These are phyloP conservation scores for Camellia japonica DNA, from an alignment of 148 eudicot species.

Conservation along the genomic window DNA sequence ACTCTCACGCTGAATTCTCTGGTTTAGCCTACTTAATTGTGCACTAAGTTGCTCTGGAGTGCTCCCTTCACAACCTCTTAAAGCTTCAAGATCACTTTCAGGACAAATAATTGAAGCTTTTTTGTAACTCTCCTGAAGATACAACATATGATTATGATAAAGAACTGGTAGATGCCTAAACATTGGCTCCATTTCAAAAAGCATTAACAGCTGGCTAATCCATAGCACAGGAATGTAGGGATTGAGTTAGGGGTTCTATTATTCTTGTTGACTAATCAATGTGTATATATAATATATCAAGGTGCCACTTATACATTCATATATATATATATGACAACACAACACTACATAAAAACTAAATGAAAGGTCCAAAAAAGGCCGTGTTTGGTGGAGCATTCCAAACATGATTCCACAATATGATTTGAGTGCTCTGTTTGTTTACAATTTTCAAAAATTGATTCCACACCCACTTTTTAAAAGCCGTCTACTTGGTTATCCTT, in stretches of 20 bases:
- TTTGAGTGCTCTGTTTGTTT: too few species aligned
- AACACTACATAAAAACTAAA: background rate
- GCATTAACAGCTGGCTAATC: background rate
- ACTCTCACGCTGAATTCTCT: constrained; percentile 65
- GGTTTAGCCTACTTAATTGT: constrained; percentile 54
- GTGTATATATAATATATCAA: background rate
- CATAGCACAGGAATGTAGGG: background rate
- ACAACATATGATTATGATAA: background rate
- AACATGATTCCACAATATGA: too few species aligned
- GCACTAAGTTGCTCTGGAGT: constrained; percentile 79
- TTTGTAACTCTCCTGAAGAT: constrained; percentile 55
- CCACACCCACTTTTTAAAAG: too few species aligned
- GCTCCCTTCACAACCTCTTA: constrained; percentile 64
- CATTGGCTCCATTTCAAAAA: constrained; percentile 1
- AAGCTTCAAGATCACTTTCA: constrained; percentile 73
- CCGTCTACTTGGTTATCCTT: too few species aligned
- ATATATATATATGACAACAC: background rate
- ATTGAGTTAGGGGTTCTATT: background rate
- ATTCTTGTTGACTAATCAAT: background rate
- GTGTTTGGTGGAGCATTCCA: too few species aligned
- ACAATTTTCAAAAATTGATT: too few species aligned
- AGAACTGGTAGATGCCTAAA: constrained; percentile 1
- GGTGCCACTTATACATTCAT: background rate
- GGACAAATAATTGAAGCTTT: constrained; percentile 84
- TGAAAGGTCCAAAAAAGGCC: background rate